Evolutionary conservation across 768 basidiomycete genomes (phyloP), one percentile per base, ranked within the genome.

Genomic region (Roridomyces roridus): DNA sequence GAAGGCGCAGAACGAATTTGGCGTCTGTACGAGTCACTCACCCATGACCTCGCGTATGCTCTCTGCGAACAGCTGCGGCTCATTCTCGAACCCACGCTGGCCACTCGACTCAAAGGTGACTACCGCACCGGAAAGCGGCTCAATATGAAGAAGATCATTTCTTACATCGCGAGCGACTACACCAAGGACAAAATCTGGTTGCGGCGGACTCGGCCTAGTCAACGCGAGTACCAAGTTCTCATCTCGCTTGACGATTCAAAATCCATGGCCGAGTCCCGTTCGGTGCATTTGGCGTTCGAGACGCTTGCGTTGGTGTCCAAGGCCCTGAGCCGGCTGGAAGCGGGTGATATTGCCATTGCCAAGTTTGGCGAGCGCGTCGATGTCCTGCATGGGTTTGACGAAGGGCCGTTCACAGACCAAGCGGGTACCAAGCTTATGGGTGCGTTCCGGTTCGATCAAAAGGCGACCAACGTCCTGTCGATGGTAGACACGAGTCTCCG

Each of bases 161-260:
- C 92, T 4, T 98, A 96, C 79, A 96, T 99, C 58, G 96, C 97
- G 31, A 93, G 91, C 74, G 97, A 99, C 75, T 99, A 93, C 78
- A 98, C 96, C 47, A 98, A 98, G 72, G 96, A 99, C 81, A 96
- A 96, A 75, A 98, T 98, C 62, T 99, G 97, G 97, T 79, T 98
- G 31, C 89, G 96, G 23, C 85, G 97, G 20, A 97, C 96, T 4
- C 87, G 91, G 46, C 96, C 97, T 6, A 94, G 92, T 69, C 87
- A 92, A 66, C 84, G 97, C 44, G 96, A 97, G 68, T 98, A 98
- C 72, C 96, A 99, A 68, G 86, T 99, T 2, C 83, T 98, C 36
- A 82, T 99, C 53, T 91, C 94, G 10, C 83, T 99, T 45, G 97
- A 98, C 68, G 97, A 98, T 76, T 98, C 95, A 4, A 87, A 91